phyloP scores from a whole-genome alignment of 164 flowering plant species.

The Tetrastigma voinierianum region DNA sequence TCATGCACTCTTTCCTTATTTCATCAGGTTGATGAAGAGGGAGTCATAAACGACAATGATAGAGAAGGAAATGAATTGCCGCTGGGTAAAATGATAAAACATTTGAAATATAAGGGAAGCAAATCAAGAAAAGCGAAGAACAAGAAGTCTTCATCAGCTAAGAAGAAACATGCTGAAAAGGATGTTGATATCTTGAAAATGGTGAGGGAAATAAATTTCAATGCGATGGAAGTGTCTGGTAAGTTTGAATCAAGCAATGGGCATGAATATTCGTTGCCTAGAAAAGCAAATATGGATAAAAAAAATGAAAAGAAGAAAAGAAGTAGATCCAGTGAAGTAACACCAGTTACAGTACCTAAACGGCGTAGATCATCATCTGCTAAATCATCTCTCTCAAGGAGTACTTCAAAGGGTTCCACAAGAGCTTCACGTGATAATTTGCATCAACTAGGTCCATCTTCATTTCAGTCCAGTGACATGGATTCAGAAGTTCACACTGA shows the following conservation, averaged over 20 bases:
- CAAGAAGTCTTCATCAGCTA: conserved; percentile 36
- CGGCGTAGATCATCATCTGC: conserved; percentile 51
- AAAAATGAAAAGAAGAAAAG: conserved; percentile 39
- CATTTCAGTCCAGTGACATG: conserved; percentile 19
- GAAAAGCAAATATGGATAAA: conserved; percentile 22
- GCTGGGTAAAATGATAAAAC: conserved; percentile 71
- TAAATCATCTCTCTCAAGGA: conserved; percentile 33
- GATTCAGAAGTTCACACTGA: conserved; percentile 27
- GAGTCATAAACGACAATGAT: conserved; percentile 46
- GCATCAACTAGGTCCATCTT: conserved; percentile 9
- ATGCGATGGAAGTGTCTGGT: conserved; percentile 34
- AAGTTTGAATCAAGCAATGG: conserved; percentile 62
- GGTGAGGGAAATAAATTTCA: conserved; percentile 84
- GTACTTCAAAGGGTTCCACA: conserved; percentile 21
- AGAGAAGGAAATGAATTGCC: conserved; percentile 81
- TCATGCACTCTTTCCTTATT: conserved; percentile 7
- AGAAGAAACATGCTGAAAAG: conserved; percentile 35
- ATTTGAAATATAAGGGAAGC: conserved; percentile 52
- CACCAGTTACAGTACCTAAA: conserved; percentile 47
- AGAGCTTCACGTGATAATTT: conserved; percentile 24
- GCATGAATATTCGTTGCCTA: conserved; percentile 30
- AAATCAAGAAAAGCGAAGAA: conserved; percentile 49
- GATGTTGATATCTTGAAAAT: conserved; percentile 76
- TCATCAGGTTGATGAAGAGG: conserved; percentile 52
- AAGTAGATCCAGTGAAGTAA: conserved; percentile 28